Evolutionary conservation across 805 yeast genomes (phyloP), one percentile per base, ranked within the genome.

Genomic region (Groenewaldozyma tartarivorans): DNA sequence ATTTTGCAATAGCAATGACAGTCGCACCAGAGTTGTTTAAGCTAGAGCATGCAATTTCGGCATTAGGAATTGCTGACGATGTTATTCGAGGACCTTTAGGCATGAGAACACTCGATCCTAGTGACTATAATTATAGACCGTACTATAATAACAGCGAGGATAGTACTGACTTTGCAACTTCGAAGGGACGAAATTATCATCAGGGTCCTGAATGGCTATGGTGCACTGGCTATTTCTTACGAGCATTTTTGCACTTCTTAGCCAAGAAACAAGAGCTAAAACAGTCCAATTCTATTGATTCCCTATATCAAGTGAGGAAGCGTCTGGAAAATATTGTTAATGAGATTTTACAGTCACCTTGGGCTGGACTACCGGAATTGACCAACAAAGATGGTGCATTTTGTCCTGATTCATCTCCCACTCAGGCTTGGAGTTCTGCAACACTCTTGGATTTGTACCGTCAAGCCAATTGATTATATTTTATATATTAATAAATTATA

Each of bases 151-250:
- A 90, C 58, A 65, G 86, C 36, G 81, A 74, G 32, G 97, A 90
- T 54, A 75, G 74, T 40, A 75, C 71, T 3, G 95, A 90, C 60
- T 92, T 87, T 69, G 86, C 94, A 1, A 87, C 96, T 0, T 71
- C 96, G 2, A 86, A 87, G 62, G 98, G 98, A 22, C 74, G 97
- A 53, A 92, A 92, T 63, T 90, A 90, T 59, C 98, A 90, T 61
- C 97, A 90, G 63, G 98, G 98, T 1, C 98, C 98, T 2, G 98
- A 92, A 58, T 90, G 98, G 98, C 82, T 84, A 26, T 90, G 96
- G 96, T 74, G 78, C 44, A 69, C 72, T 20, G 98, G 98, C 2
- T 87, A 77, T 60, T 90, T 86, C 56, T 62, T 92, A 49, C 73
- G 96, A 48, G 95, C 97, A 0, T 77, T 69, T 52, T 64, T 74